Percentiles rank a stretch among this genome's conserved stretches.
Evolutionary conservation across 1,139 yeast species (phyloP).

Genomic region (Hyphopichia pseudoburtonii): DNA sequence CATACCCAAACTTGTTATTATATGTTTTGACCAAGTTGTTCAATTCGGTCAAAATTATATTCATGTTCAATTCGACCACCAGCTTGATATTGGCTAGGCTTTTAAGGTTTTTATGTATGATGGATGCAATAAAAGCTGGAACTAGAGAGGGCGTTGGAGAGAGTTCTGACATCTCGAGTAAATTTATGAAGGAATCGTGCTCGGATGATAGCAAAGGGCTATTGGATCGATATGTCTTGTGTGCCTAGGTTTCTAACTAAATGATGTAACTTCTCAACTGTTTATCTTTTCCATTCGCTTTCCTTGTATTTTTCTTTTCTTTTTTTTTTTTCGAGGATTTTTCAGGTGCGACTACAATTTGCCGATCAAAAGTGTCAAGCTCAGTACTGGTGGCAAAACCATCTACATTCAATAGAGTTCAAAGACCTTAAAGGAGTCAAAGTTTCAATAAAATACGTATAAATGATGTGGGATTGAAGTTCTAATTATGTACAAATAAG

Average conservation of each 20-base stretch:
- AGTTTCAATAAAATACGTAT: not conserved
- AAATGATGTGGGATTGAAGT: not conserved
- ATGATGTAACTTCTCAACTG: no score
- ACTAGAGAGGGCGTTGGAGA: no score
- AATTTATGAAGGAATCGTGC: no score
- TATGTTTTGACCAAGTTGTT: slow-evolving; percentile 17
- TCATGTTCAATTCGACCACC: slow-evolving; percentile 16
- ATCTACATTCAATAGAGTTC: no score
- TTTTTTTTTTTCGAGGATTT: not conserved
- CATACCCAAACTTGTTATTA: slow-evolving; percentile 11
- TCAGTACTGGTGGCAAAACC: no score
- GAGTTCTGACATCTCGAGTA: no score
- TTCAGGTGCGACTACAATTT: no score
- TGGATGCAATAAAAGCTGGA: slow-evolving; percentile 29
- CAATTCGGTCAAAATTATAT: slow-evolving; percentile 18
- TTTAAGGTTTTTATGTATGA: slow-evolving; percentile 25
- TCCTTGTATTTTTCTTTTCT: not conserved
- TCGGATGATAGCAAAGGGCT: not conserved
- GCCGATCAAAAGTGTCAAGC: no score
- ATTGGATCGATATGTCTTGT: no score
- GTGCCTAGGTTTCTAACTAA: no score
- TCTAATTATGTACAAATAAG: slow-evolving; percentile 2
- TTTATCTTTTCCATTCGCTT: no score
- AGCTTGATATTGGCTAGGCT: slow-evolving; percentile 13
- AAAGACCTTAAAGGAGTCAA: no score